Evolutionary conservation across 2,329 filamentous ascomycete species (phyloP).

Genomic region (Aureobasidium musti): DNA sequence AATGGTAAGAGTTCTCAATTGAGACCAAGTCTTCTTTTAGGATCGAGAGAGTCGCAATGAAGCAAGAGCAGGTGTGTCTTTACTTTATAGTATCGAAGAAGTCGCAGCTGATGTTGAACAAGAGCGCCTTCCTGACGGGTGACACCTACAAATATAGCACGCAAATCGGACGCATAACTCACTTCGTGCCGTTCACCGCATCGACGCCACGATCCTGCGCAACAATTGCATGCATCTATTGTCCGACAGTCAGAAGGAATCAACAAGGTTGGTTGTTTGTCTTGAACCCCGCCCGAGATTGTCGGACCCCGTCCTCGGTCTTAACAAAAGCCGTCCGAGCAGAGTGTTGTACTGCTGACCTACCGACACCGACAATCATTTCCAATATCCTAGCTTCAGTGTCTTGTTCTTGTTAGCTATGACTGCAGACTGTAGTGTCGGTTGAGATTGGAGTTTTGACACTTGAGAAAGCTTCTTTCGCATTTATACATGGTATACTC

Average conservation of each 20-base stretch:
- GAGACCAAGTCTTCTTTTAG: no score
- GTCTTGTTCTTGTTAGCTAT: no score
- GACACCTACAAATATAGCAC: not conserved
- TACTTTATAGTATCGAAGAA: not conserved
- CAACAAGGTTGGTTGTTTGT: not conserved
- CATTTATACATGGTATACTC: no score
- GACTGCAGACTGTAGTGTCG: no score
- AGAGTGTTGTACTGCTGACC: not conserved
- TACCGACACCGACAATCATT: not conserved
- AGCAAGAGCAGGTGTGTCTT: conserved; percentile 53
- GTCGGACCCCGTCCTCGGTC: not conserved
- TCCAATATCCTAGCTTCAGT: no score
- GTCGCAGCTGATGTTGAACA: conserved; percentile 9
- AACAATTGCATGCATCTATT: not conserved
- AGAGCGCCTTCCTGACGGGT: not conserved
- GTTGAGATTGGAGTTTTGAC: no score
- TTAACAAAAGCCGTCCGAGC: conserved; percentile 8
- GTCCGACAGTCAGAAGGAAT: not conserved
- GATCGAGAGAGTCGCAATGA: no score
- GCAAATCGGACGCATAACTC: not conserved
- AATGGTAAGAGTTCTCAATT: no score
- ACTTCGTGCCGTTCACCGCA: not conserved
- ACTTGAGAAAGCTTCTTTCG: no score
- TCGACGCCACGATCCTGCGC: not conserved
- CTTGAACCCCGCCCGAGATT: not conserved